phyloP scores from a whole-genome alignment of 345 rosid genomes.

The Ceriops zippeliana region DNA sequence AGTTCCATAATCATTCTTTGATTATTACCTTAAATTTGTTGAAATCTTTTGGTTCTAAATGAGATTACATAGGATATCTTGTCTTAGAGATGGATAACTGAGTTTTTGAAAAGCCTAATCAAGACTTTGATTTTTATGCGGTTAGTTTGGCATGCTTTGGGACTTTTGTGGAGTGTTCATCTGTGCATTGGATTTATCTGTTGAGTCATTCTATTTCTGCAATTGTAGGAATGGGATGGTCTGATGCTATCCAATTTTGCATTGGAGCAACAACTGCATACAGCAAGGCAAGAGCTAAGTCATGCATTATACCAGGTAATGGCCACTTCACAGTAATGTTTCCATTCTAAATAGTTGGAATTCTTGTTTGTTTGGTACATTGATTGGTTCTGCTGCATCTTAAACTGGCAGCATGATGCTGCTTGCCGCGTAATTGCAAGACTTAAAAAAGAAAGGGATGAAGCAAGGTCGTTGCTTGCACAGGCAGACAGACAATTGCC shows the following conservation, averaged over 20 bases:
- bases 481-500: slow-evolving; percentile 76
- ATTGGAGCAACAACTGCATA: slow-evolving; percentile 90
- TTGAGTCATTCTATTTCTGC: slow-evolving; percentile 13
- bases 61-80: too few species aligned
- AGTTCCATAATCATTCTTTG: too few species aligned
- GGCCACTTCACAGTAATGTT: not conserved
- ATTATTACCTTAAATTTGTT: too few species aligned
- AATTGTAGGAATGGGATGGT: slow-evolving; percentile 90
- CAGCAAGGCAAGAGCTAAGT: slow-evolving; percentile 96
- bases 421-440: slow-evolving; percentile 99
- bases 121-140: too few species aligned
- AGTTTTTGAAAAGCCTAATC: too few species aligned
- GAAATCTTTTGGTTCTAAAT: too few species aligned
- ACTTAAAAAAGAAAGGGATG: slow-evolving; percentile 90
- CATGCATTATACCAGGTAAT: slow-evolving; percentile 95
- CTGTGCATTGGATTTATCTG: slow-evolving; percentile 2
- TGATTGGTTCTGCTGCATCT: slow-evolving; percentile 7
- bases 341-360: too few species aligned
- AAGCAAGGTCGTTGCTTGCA: slow-evolving; percentile 76
- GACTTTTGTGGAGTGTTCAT: too few species aligned
- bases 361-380: not conserved
- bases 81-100: too few species aligned
- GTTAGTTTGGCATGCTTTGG: too few species aligned
- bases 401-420: slow-evolving; percentile 78
- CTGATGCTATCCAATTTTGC: slow-evolving; percentile 93